Evolutionary conservation across 23 red algal genomes (phyloP).

Genomic region (Gracilariopsis chorda): DNA sequence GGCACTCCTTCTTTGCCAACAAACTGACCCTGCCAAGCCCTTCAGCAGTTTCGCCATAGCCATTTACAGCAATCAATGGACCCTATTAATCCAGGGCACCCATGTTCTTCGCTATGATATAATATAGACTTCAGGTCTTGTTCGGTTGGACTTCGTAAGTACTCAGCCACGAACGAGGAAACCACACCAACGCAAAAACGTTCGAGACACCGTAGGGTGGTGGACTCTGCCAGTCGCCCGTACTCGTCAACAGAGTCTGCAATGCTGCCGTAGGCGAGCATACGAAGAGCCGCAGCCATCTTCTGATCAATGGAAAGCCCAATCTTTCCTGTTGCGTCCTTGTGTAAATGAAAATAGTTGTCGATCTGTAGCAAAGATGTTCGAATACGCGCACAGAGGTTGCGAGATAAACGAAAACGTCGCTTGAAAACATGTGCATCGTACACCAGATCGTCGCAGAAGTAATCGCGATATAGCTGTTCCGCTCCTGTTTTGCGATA

Average conservation of each 20-base stretch:
- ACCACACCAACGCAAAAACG: neutral
- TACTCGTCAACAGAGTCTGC: constrained; percentile 30
- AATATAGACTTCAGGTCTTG: neutral
- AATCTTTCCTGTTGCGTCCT: neutral
- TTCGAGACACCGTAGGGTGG: neutral
- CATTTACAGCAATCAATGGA: constrained; percentile 52
- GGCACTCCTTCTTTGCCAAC: constrained; percentile 16
- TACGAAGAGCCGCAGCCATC: neutral
- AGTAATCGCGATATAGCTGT: neutral
- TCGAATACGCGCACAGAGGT: neutral
- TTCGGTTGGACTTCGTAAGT: neutral
- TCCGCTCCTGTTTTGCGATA: neutral
- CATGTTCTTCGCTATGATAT: neutral
- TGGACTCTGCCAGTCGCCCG: neutral
- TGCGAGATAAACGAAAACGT: neutral
- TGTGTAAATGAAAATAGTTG: neutral
- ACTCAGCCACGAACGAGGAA: neutral
- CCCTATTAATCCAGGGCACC: constrained; percentile 47
- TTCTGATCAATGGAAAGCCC: neutral
- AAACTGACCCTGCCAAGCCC: constrained; percentile 31
- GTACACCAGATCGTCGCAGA: neutral
- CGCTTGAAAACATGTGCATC: neutral
- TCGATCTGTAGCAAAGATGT: neutral
- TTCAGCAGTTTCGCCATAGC: constrained; percentile 24
- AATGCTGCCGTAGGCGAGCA: constrained; percentile 4